These are phyloP conservation scores for Hura crepitans DNA, from an alignment of 441 rosid species.

Conservation along the genomic window DNA sequence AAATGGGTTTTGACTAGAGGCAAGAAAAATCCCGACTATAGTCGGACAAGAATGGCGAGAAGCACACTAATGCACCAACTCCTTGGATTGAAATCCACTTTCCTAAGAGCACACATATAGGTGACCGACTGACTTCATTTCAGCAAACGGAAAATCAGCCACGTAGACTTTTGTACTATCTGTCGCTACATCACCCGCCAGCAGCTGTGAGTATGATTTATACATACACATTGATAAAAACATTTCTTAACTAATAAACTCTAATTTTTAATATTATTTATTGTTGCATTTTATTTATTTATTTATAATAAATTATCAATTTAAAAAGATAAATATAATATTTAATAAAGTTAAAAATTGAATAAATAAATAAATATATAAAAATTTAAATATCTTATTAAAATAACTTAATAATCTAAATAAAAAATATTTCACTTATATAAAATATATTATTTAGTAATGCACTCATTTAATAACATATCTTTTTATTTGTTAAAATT, in stretches of 20 bases:
- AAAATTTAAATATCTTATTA: no score
- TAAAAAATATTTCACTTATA: no score
- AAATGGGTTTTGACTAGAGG: neutral
- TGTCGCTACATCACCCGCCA: neutral
- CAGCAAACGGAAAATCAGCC: neutral
- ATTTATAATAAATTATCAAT: neutral
- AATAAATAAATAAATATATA: no score
- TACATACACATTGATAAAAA: no score
- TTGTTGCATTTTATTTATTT: neutral
- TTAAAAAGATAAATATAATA: slow-evolving; percentile 50
- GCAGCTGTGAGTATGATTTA: no score
- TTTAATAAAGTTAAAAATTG: no score
- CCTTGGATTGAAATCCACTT: neutral
- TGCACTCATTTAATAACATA: no score
- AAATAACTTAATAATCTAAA: no score
- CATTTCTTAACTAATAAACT: no score
- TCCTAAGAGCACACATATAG: neutral
- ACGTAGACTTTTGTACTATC: neutral
- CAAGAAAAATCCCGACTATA: neutral
- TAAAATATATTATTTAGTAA: no score
- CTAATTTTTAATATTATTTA: no score
- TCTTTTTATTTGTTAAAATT: no score
- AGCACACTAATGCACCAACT: neutral
- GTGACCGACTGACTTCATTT: neutral
- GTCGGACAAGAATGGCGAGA: neutral